Evolutionary conservation across 805 yeast genomes (phyloP).

Genomic region (Kluyveromyces lactis): DNA sequence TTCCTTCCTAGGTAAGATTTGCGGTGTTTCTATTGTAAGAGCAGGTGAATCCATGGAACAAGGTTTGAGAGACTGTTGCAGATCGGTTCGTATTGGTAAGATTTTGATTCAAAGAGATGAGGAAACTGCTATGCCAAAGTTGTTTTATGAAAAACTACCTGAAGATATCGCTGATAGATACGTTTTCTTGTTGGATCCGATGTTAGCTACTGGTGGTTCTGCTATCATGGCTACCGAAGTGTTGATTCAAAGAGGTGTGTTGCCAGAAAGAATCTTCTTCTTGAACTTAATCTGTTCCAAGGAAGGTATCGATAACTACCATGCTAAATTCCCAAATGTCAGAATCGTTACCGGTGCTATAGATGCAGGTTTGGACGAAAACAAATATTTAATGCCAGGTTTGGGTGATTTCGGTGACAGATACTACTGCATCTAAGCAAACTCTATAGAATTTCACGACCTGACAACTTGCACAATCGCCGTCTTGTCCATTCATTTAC

Average conservation of each 20-base stretch:
- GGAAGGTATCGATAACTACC: constrained; percentile 80
- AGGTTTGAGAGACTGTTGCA: constrained; percentile 94
- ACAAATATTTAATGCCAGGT: constrained; percentile 86
- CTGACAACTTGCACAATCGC: too few relatives aligned
- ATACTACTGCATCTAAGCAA: constrained; percentile 74
- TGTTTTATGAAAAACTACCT: constrained; percentile 91
- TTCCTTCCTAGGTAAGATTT: constrained; percentile 80
- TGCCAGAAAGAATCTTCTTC: constrained; percentile 78
- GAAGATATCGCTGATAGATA: constrained; percentile 82
- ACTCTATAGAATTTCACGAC: too few relatives aligned
- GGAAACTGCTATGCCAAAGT: constrained; percentile 88
- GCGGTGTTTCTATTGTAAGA: constrained; percentile 96
- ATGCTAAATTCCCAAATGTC: constrained; percentile 70
- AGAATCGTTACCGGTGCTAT: constrained; percentile 90
- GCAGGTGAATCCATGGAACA: constrained; percentile 99
- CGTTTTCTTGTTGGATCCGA: constrained; percentile 89
- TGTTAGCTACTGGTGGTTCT: constrained; percentile 98
- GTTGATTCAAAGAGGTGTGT: constrained; percentile 76
- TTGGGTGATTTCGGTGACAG: constrained; percentile 98
- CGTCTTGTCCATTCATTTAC: too few relatives aligned
- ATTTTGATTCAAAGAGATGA: constrained; percentile 96
- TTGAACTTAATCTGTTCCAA: constrained; percentile 90
- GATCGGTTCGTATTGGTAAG: constrained; percentile 94
- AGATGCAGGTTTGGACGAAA: constrained; percentile 78
- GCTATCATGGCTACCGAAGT: constrained; percentile 97